Conservation (phyloP, 352 stramenopile species). For the Pseudoperonospora humuli region DNA sequence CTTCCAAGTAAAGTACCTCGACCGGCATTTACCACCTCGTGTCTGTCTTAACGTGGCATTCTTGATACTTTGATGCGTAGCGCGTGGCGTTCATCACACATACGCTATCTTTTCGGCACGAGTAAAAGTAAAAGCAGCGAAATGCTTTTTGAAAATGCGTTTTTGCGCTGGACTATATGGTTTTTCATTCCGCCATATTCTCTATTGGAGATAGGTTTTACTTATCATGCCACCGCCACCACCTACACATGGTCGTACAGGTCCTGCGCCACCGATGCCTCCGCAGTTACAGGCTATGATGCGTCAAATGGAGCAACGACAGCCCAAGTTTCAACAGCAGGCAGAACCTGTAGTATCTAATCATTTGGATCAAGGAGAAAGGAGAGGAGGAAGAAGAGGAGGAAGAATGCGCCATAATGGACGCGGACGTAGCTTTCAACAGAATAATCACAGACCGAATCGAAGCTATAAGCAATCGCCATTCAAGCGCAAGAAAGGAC, state of each 20-base stretch:
- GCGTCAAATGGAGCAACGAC: slow-evolving; percentile 37
- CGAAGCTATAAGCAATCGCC: slow-evolving; percentile 9
- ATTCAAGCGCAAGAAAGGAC: slow-evolving; percentile 42
- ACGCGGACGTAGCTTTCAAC: slow-evolving; percentile 18
- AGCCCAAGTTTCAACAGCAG: slow-evolving; percentile 33
- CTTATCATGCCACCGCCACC: slow-evolving; percentile 16
- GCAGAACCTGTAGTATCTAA: slow-evolving; percentile 3
- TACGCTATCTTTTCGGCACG: no score
- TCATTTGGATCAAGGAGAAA: slow-evolving; percentile 10
- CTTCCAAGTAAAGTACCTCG: no score
- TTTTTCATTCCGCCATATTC: no score
- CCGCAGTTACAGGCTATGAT: slow-evolving; percentile 49
- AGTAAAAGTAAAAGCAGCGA: no score
- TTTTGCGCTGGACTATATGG: no score
- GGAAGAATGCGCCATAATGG: neutral
- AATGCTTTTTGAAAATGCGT: no score
- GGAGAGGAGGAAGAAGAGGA: slow-evolving; percentile 7
- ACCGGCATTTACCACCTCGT: no score
- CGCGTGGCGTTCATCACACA: no score
- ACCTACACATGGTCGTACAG: neutral
- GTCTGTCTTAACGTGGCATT: no score
- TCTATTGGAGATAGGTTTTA: no score
- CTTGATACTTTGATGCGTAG: no score
- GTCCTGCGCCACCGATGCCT: slow-evolving; percentile 23
- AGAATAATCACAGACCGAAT: slow-evolving; percentile 17